Evolutionary conservation across 2,329 filamentous ascomycete genomes (phyloP).

Genomic region (Hawksworthiomyces lignivorus): DNA sequence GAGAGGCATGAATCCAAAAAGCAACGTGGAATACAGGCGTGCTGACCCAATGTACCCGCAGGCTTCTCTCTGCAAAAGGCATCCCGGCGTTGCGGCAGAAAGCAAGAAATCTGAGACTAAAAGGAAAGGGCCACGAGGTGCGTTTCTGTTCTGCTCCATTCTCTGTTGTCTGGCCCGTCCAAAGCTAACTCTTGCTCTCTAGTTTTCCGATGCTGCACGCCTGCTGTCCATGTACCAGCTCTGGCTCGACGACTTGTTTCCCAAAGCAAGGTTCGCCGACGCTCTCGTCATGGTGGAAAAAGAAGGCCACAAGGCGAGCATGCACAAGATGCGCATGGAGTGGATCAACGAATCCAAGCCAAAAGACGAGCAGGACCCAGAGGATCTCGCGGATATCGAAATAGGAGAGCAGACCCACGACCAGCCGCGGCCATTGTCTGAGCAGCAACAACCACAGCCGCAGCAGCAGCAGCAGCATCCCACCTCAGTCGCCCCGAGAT

Average conservation of each 20-base stretch:
- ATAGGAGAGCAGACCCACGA: constrained; percentile 18
- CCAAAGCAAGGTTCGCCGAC: constrained; percentile 88
- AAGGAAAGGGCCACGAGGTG: constrained; percentile 91
- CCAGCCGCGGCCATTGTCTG: not conserved
- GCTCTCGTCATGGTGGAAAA: constrained; percentile 88
- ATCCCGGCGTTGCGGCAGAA: constrained; percentile 73
- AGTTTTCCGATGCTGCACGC: constrained; percentile 78
- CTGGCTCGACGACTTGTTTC: constrained; percentile 95
- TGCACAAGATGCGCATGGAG: constrained; percentile 66
- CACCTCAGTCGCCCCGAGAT: constrained; percentile 20
- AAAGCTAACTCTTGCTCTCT: not conserved
- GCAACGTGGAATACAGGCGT: not conserved
- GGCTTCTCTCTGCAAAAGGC: constrained; percentile 73
- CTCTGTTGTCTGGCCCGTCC: no score
- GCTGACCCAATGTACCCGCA: constrained; percentile 24
- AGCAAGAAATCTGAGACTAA: constrained; percentile 67
- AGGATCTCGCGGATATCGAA: constrained; percentile 16
- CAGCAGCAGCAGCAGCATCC: not conserved
- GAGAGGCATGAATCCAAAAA: no score
- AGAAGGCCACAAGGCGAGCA: constrained; percentile 72
- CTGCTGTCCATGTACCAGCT: constrained; percentile 88
- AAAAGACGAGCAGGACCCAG: constrained; percentile 19
- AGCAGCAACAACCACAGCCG: not conserved
- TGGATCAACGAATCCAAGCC: constrained; percentile 77
- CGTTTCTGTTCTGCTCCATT: not conserved